phyloP scores from a whole-genome alignment of 305 asterid genomes.

The Solanum hybrid region DNA sequence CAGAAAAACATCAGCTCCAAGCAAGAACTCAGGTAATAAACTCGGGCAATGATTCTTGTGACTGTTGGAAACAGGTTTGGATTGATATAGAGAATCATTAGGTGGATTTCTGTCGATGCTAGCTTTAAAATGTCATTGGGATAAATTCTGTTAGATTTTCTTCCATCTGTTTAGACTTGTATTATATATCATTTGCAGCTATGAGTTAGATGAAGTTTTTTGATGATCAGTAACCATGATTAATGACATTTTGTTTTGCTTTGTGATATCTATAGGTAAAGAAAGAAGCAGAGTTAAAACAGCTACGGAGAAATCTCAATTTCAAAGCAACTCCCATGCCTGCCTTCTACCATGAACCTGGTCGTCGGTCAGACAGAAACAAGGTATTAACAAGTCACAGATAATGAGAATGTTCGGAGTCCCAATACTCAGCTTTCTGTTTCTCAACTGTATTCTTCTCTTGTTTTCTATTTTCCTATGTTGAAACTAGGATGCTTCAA shows the following conservation, averaged over 20 bases:
- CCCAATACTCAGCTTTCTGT: not conserved
- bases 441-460: not conserved
- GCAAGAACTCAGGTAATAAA: constrained; percentile 40
- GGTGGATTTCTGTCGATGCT: not conserved
- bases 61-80: not conserved
- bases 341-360: constrained; percentile 31
- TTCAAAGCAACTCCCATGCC: constrained; percentile 49
- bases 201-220: not conserved
- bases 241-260: not conserved
- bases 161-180: not conserved
- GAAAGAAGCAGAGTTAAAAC: constrained; percentile 27
- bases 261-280: constrained; percentile 23
- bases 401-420: not conserved
- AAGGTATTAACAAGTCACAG: constrained; percentile 29
- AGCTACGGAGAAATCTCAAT: constrained; percentile 29
- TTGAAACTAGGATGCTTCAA: not conserved
- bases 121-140: not conserved
- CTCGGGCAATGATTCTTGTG: not conserved
- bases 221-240: not conserved
- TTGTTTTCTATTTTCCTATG: not conserved
- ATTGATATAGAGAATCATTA: not conserved
- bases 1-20: constrained; percentile 32
- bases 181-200: not conserved
- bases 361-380: constrained; percentile 24
- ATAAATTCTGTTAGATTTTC: not conserved